phyloP scores from a whole-genome alignment of 164 flowering plant genomes.

The Aristolochia californica region DNA sequence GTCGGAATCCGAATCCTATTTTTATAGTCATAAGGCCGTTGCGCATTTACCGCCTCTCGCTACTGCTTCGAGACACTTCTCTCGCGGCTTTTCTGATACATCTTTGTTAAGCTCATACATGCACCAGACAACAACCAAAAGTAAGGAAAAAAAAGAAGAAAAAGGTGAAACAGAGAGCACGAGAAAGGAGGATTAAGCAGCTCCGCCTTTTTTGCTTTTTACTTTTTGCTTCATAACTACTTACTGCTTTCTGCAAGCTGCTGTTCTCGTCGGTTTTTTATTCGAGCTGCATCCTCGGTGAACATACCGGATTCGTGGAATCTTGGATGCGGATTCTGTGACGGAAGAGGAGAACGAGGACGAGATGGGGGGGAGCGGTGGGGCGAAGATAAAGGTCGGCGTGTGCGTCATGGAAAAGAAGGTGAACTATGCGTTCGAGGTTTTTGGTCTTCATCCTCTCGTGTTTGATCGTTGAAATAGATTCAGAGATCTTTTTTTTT shows the following conservation, averaged over 20 bases:
- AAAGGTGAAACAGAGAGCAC: background rate
- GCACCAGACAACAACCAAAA: background rate
- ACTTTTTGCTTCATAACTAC: background rate
- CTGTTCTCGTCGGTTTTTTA: background rate
- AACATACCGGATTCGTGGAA: background rate
- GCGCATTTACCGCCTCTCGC: background rate
- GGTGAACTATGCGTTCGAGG: constrained; percentile 32
- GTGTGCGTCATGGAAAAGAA: constrained; percentile 99
- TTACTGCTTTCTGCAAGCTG: too few species aligned
- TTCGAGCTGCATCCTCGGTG: background rate
- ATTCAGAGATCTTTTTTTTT: too few species aligned
- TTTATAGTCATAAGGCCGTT: background rate
- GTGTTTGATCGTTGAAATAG: background rate
- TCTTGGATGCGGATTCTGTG: constrained; percentile 2
- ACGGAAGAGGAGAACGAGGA: background rate
- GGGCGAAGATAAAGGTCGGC: constrained; percentile 59
- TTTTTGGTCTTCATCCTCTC: background rate
- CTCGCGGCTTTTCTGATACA: background rate
- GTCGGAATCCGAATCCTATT: background rate
- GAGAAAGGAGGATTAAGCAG: too few species aligned
- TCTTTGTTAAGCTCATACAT: background rate
- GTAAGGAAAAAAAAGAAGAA: background rate
- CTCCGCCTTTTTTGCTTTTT: background rate
- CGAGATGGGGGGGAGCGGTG: constrained; percentile 10
- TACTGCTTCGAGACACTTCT: background rate